Evolutionary conservation across 2,329 filamentous ascomycete genomes (phyloP).

Genomic region (Aspergillus candidus): DNA sequence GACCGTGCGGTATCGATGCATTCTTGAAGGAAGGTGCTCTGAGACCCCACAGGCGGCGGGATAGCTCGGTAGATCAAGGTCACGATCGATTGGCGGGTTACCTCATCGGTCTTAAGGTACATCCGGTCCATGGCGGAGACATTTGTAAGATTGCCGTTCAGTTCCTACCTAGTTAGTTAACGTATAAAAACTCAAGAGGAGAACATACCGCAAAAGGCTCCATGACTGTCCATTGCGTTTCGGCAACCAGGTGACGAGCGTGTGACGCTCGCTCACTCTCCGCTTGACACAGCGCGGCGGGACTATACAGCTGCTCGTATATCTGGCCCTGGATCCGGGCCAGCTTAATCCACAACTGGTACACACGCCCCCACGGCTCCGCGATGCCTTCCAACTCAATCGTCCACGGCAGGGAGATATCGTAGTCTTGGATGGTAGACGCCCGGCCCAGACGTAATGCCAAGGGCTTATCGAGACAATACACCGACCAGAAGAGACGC

Average conservation of each 20-base stretch:
- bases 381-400: conserved; percentile 8
- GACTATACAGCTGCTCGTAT: conserved; percentile 53
- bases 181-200: background rate
- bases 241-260: conserved; percentile 23
- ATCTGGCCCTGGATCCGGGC: conserved; percentile 54
- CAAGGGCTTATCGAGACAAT: conserved; percentile 54
- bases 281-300: conserved; percentile 23
- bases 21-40: conserved; percentile 29
- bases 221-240: conserved; percentile 24
- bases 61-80: conserved; percentile 38
- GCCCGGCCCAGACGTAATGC: conserved; percentile 55
- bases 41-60: conserved; percentile 24
- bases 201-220: conserved; percentile 25
- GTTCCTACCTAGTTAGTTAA: conserved; percentile 6
- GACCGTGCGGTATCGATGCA: conserved; percentile 34
- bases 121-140: conserved; percentile 23
- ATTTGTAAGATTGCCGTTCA: conserved; percentile 5
- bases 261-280: conserved; percentile 22
- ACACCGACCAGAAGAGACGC: conserved; percentile 54
- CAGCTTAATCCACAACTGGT: conserved; percentile 51
- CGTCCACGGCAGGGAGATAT: conserved; percentile 46
- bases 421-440: conserved; percentile 54
- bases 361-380: conserved; percentile 42
- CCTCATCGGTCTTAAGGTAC: conserved; percentile 28
- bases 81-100: conserved; percentile 32